Conservation (phyloP, 139 green algal genomes). For the Chlamydomonas sp. region DNA sequence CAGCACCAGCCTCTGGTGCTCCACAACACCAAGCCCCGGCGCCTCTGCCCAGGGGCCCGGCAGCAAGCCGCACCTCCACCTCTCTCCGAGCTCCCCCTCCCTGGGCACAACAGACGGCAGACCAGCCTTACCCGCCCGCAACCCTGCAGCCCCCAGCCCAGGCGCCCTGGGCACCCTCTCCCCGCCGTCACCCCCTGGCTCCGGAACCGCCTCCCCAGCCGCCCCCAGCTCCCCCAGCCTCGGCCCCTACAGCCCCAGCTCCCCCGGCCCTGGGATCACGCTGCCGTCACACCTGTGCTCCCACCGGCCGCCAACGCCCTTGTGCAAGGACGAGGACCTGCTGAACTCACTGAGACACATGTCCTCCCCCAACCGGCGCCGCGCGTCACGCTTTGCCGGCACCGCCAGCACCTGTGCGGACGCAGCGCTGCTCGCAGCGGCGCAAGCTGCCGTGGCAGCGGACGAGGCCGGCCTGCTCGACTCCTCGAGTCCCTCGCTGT, state of each 20-base stretch:
- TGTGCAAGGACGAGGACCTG: conserved; percentile 23
- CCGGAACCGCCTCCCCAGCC: not conserved
- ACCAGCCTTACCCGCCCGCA: not conserved
- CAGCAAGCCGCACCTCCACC: no score
- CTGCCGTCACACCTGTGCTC: conserved; percentile 8
- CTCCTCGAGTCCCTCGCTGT: not conserved
- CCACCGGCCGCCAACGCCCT: conserved; percentile 17
- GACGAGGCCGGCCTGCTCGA: conserved; percentile 17
- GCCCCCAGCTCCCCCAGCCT: not conserved
- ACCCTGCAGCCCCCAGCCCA: no score
- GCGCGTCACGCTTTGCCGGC: conserved; percentile 21
- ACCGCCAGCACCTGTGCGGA: not conserved
- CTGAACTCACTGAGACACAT: not conserved
- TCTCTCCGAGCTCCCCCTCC: no score
- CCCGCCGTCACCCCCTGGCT: not conserved
- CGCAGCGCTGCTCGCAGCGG: conserved; percentile 5
- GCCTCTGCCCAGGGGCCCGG: no score
- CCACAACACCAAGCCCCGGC: no score
- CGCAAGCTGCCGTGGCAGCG: not conserved
- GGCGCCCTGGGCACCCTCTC: no score
- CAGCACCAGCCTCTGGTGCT: not conserved
- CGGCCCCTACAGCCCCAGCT: not conserved
- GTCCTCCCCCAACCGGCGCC: not conserved
- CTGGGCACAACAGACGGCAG: no score
- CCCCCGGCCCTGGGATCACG: not conserved